A percentile compares a stretch with the other conserved stretches of the same genome.
Conservation (phyloP, 768 basidiomycete species). For the Kwoniella heveanensis region DNA sequence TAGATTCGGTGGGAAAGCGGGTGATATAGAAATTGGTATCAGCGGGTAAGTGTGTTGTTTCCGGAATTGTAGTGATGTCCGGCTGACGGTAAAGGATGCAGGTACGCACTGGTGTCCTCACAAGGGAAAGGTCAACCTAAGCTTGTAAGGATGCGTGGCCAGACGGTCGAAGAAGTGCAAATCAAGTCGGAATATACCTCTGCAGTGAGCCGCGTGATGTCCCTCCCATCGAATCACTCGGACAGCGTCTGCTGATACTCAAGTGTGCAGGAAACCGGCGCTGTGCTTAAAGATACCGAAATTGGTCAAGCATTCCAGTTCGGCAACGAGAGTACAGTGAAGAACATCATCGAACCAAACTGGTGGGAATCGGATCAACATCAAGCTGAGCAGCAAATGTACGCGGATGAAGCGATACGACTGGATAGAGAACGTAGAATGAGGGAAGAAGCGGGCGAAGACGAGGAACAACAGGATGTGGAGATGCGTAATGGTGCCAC, state of each 20-base stretch:
- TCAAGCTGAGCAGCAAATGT: constrained; percentile 29
- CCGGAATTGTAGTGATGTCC: no score
- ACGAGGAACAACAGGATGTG: constrained; percentile 43
- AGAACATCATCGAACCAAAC: constrained; percentile 48
- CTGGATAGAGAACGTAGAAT: constrained; percentile 31
- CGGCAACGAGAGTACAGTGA: constrained; percentile 48
- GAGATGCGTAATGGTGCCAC: constrained; percentile 12
- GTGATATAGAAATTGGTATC: constrained; percentile 57
- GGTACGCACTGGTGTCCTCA: constrained; percentile 84
- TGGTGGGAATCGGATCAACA: constrained; percentile 46
- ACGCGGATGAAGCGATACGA: constrained; percentile 37
- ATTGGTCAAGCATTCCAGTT: constrained; percentile 57
- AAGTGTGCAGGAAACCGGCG: constrained; percentile 49
- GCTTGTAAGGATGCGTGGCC: constrained; percentile 76
- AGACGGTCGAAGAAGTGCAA: constrained; percentile 75
- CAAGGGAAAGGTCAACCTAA: constrained; percentile 80
- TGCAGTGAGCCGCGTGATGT: constrained; percentile 60
- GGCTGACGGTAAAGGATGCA: constrained; percentile 49
- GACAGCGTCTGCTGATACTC: not conserved
- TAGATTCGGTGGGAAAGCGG: constrained; percentile 67
- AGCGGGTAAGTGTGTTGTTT: constrained; percentile 56
- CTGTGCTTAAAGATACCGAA: constrained; percentile 51
- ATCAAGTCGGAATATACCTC: constrained; percentile 75
- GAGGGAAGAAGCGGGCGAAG: constrained; percentile 57
- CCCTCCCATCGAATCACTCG: not conserved